Evolutionary conservation across 768 basidiomycete genomes (phyloP), one percentile per base, ranked within the genome.

Genomic region (Suillus luteus): DNA sequence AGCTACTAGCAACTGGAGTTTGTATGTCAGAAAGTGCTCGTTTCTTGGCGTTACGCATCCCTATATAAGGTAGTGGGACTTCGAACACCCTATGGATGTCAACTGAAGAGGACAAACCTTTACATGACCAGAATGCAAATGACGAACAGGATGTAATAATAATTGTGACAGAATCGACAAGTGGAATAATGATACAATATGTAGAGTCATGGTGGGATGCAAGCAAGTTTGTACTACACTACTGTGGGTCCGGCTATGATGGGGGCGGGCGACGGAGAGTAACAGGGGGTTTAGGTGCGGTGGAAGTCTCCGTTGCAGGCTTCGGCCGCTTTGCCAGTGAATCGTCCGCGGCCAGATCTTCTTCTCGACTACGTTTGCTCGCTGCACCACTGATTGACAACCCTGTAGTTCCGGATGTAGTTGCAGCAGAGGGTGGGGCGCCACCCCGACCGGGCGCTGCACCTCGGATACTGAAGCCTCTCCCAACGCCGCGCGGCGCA

Each of bases 301-400:
- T 80, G 51, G 49, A 12, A 22, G 62, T 44, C 31, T 73, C 71
- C 3, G 41, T 62, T 3, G 85, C 83, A 55, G 85, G 85, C 70
- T 88, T 90, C 60, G 89, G 65, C 51, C 90, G 84, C 70, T 91
- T 91, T 0, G 84, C 86, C 38, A 90, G 77, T 11, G 87, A 83
- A 68, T 87, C 86, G 22, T 87, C 86, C 0, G n/a, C 72, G 24
- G 24, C 69, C 31, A 75, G 72, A 12, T 77, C 79, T 37, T 86
- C 86, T 66, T 91, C 89, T 48, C 89, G 81, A 40, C 84, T 81
- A 33, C 89, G 83, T 67, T 91, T 91, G 38, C 68, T 76, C 17
- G 87, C 86, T 6, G 88, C 89, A 40, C 88, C 89, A 68, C 85
- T 82, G 52, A 89, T 89, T 15, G 83, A 83, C 46, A 88, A 78